Evolutionary conservation across 1,139 yeast species (phyloP).

Genomic region (Kodamaea fungicola): DNA sequence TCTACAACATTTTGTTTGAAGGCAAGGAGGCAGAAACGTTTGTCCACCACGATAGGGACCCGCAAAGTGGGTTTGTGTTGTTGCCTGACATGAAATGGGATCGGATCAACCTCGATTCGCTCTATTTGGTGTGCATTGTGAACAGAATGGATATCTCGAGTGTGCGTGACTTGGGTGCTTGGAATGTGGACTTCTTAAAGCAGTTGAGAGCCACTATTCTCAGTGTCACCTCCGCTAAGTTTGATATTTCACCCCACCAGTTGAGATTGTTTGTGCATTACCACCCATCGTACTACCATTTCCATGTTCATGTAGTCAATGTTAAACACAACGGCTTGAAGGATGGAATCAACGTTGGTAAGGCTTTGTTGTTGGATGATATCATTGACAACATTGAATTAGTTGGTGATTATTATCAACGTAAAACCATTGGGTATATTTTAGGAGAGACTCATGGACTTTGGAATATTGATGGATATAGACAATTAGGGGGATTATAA

Average conservation of each 20-base stretch:
- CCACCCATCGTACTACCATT: slow-evolving; percentile 94
- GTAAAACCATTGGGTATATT: slow-evolving; percentile 48
- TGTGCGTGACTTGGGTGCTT: slow-evolving; percentile 64
- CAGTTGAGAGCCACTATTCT: slow-evolving; percentile 43
- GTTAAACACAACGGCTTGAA: slow-evolving; percentile 71
- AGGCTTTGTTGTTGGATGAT: slow-evolving; percentile 79
- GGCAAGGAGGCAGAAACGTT: slow-evolving; percentile 86
- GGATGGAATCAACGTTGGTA: slow-evolving; percentile 70
- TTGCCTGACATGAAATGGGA: slow-evolving; percentile 95
- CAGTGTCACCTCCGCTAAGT: slow-evolving; percentile 44
- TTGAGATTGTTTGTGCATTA: slow-evolving; percentile 79
- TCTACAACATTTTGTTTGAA: slow-evolving; percentile 71
- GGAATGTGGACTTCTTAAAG: slow-evolving; percentile 57
- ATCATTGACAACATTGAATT: slow-evolving; percentile 66
- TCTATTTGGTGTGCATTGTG: slow-evolving; percentile 79
- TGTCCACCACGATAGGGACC: slow-evolving; percentile 58
- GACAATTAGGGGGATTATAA: slow-evolving; percentile 1
- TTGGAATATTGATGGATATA: slow-evolving; percentile 44
- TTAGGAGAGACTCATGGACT: slow-evolving; percentile 78
- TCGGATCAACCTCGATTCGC: slow-evolving; percentile 58
- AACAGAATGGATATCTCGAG: slow-evolving; percentile 68
- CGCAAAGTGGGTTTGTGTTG: slow-evolving; percentile 53
- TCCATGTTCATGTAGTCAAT: slow-evolving; percentile 89
- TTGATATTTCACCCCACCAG: slow-evolving; percentile 39
- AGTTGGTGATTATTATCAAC: slow-evolving; percentile 44